Base-by-base conservation (phyloP, 2,329 filamentous ascomycete species). In the Aureobasidium sp. region DNA sequence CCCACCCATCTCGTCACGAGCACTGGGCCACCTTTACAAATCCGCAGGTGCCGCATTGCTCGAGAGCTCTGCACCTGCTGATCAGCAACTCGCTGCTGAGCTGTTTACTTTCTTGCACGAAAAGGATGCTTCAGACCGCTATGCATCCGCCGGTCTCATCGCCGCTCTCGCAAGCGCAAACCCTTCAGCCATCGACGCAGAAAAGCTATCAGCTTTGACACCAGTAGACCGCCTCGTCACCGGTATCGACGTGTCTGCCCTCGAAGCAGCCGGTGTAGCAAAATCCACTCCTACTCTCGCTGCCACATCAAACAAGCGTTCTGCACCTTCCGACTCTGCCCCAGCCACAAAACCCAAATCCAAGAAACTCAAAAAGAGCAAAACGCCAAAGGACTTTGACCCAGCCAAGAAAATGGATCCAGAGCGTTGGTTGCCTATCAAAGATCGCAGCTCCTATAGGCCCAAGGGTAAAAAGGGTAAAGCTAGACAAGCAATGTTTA, bases 341-440 rank as follows among this genome's bases (percentile, higher is more conserved):
- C 63, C 70, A 50, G 67, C 66, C 74, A 76, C 74, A 23, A 69
- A 78, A 9, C 75, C 77, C 39, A 85, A 84, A 70, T 78, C 82
- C 64, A 85, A 84, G 70, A 83, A 82, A 69, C 79, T 82, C 39
- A 78, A 81, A 52, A 80, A 82, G 71, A 82, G 79, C 62, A 84
- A 84, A 68, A 78, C 89, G 69, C 88, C 88, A 36, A 90, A 90
- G 75, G 82, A 87, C 69, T 90, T 85, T 70, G 89, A 91, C 63
- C 83, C 89, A 58, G 84, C 82, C 68, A 95, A 91, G 79, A 87
- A 86, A 66, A 84, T 90, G 37, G 94, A 99, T 74, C 87, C 91
- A 0, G 94, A 99, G 76, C 83, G 94, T 65, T 99, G 94, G 94
- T 77, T 99, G 64, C 93, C 94, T 13, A 80, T 97, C 70, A 86